Evolutionary conservation across 768 basidiomycete species (phyloP).

Genomic region (Russula brevipes): DNA sequence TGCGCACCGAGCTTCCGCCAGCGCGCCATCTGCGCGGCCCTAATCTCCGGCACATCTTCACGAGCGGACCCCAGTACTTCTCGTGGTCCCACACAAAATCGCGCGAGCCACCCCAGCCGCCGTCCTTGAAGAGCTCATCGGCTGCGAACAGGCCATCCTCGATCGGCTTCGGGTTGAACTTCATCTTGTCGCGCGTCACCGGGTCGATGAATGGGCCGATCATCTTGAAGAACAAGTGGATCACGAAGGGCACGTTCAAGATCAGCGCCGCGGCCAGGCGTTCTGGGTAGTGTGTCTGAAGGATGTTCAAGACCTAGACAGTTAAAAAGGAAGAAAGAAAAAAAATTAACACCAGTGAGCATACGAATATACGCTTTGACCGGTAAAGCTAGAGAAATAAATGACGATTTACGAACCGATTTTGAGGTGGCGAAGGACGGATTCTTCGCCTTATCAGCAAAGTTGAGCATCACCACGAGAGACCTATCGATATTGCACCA

Average conservation of each 20-base stretch:
- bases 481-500: conserved; percentile 39
- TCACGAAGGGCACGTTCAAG: conserved; percentile 74
- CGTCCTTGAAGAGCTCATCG: conserved; percentile 62
- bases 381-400: not conserved
- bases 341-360: not conserved
- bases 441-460: conserved; percentile 63
- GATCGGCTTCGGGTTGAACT: conserved; percentile 66
- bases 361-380: not conserved
- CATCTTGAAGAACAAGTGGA: conserved; percentile 71
- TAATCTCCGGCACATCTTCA: conserved; percentile 49
- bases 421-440: conserved; percentile 40
- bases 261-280: conserved; percentile 71
- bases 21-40: conserved; percentile 44
- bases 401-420: conserved; percentile 30
- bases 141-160: conserved; percentile 62
- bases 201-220: conserved; percentile 83
- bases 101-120: conserved; percentile 58
- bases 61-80: conserved; percentile 66
- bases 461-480: conserved; percentile 69
- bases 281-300: conserved; percentile 84
- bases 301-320: conserved; percentile 41
- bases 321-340: not conserved
- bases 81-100: conserved; percentile 71
- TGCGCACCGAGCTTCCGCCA: conserved; percentile 67
- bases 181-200: conserved; percentile 66